These are phyloP conservation scores for Phlyctochytrium planicorne DNA, from an alignment of 192 early-diverging fungal species.

Conservation along the genomic window DNA sequence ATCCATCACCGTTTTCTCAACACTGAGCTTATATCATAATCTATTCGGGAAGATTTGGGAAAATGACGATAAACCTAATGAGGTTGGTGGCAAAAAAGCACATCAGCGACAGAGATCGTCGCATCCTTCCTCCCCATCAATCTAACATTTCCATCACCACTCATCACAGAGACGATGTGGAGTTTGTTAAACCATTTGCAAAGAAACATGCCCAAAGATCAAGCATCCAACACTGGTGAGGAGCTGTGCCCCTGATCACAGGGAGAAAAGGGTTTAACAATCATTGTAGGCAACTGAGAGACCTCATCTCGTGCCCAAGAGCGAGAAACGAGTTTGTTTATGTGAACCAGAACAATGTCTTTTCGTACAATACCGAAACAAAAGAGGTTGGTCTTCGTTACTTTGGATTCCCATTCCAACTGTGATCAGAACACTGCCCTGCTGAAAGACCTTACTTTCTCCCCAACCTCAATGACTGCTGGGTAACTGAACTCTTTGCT, in stretches of 20 bases:
- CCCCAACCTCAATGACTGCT: conserved; percentile 73
- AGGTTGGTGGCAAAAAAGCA: too few relatives aligned
- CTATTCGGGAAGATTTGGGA: too few relatives aligned
- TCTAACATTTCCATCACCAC: too few relatives aligned
- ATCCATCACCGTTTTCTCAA: too few relatives aligned
- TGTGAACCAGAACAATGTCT: conserved; percentile 71
- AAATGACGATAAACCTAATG: too few relatives aligned
- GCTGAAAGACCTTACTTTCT: conserved; percentile 73
- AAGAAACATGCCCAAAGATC: conserved; percentile 72
- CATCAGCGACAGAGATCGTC: too few relatives aligned
- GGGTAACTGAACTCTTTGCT: conserved; percentile 40
- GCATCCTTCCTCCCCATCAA: too few relatives aligned
- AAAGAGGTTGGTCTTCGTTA: conserved; percentile 37
- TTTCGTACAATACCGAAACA: conserved; percentile 57
- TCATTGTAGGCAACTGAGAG: conserved; percentile 80
- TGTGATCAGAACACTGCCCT: conserved; percentile 48
- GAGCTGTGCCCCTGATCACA: not conserved
- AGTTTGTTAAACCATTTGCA: conserved; percentile 70
- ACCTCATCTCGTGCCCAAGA: conserved; percentile 78
- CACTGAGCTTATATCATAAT: too few relatives aligned
- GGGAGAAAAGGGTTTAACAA: not conserved
- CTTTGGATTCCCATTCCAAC: not conserved
- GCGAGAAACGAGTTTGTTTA: conserved; percentile 75
- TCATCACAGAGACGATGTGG: conserved; percentile 66
- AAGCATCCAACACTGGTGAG: conserved; percentile 91